phyloP scores from a whole-genome alignment of 225 moss, liverwort and hornwort genomes.

The Straminergon stramineum region DNA sequence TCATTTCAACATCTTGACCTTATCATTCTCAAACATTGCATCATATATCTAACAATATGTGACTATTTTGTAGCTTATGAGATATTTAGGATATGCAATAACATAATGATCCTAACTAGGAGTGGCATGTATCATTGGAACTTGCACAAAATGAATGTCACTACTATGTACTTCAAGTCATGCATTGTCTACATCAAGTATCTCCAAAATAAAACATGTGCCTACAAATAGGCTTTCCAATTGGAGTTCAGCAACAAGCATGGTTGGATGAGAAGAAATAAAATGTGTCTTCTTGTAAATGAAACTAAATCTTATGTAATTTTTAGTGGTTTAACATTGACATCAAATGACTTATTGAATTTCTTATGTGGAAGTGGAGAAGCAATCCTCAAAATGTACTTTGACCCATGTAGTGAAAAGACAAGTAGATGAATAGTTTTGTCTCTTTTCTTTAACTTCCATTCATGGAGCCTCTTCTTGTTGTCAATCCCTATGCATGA shows the following conservation, averaged over 20 bases:
- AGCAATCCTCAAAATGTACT: too few species aligned
- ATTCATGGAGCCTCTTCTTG: neutral
- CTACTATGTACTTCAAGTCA: neutral
- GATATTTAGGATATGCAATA: neutral
- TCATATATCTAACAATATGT: neutral
- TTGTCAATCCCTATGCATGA: neutral
- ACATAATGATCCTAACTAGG: neutral
- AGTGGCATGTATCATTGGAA: neutral
- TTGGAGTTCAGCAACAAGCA: accelerated
- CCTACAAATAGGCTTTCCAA: neutral
- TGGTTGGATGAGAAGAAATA: neutral
- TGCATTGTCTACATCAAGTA: neutral
- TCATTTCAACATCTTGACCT: neutral
- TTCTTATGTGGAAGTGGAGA: too few species aligned
- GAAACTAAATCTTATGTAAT: neutral
- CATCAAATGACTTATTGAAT: neutral
- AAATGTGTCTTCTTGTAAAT: neutral
- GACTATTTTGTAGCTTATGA: neutral
- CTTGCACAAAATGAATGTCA: neutral
- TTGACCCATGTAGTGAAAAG: neutral
- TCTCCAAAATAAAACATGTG: accelerated
- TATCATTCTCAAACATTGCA: neutral
- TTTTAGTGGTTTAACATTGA: neutral
- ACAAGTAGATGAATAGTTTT: neutral
- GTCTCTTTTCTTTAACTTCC: neutral